Evolutionary conservation across 1,139 yeast genomes (phyloP), one percentile per base, ranked within the genome.

Genomic region (Pneumocystis jirovecii): DNA sequence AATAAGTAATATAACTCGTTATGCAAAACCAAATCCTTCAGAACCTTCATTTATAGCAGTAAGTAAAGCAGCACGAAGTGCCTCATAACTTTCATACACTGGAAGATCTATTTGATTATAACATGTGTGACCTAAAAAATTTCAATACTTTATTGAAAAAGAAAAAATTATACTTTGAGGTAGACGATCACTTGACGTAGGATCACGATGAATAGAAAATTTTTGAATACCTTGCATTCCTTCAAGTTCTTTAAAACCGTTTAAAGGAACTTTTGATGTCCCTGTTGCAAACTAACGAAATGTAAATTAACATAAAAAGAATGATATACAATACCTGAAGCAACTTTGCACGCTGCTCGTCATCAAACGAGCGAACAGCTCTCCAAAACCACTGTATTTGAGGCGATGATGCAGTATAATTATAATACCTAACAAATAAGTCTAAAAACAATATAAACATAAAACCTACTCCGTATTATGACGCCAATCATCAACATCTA

Each of bases 371-470:
- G 72, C 90, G 84, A 19, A 95, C 97, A 0, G 97, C 97, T 73
- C 97, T 81, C 99, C 99, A 95, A 77, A 93, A 95, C 90, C 97
- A 93, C 73, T 87, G 91, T 68, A 95, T 86, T 73, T 91, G 97
- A 59, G 88, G 85, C 2, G 96, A 88, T 1, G 89, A 82, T 1
- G 95, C 82, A 0, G 91, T 83, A 74, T 93, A 95, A 74, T 91
- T 93, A 67, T 83, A 86, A 76, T 95, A 68, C 21, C 68, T 67
- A 37, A 40, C 21, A 19, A 1, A 37, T n/a, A 29, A 60, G 61
- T 15, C 12, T 25, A 25, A 50, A 60, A 60, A 42, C 15, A 21
- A 39, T 3, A 39, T 8, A 39, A 31, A 60, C 3, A 10, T 12
- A 17, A 42, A 29, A 21, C 15, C 8, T 65, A 93, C 1, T 80